Base-by-base conservation (phyloP, 768 basidiomycete genomes). In the Podaxis sp. region DNA sequence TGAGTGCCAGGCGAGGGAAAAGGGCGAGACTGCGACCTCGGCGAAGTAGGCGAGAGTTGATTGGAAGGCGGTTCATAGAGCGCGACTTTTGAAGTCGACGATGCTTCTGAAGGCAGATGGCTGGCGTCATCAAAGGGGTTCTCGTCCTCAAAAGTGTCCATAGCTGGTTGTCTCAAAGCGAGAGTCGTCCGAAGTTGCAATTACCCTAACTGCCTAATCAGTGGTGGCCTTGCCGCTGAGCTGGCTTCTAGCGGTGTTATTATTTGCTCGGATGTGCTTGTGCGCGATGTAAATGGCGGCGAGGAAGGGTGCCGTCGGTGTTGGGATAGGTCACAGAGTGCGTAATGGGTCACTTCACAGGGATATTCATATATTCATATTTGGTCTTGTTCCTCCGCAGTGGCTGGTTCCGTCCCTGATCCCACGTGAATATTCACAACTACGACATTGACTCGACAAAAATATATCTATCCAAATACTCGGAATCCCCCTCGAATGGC, bases 21-120 rank as follows among this genome's bases (percentile, higher is more conserved):
- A 84, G 33, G 82, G 82, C 9, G 80, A 40, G 77, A 56, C 73
- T 76, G 33, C 69, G 57, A 33, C 66, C 19, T 66, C 57, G 83
- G 77, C 17, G 81, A 78, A 26, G 76, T 69, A 17, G 88, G 80
- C 17, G 86, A 81, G 38, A 84, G 77, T 65, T 76, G 73, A 55
- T 87, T 87, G 15, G 89, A 88, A 55, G 86, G 79, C 2, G 88
- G 83, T 9, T 84, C 86, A 52, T 84, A 87, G 38, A 86, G 74
- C 65, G 84, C 80, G 40, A 84, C 78, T 57, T 82, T 79, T 52
- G 82, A 80, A 1, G 82, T 77, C 5, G 85, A 85, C 2, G 87
- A 87, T 17, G 81, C 73, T 64, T 84, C 84, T 54, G 80, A 83
- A n/a, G 77, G 65, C 30, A 80, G 76, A 49, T 71, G 69, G 56